phyloP scores from a whole-genome alignment of 2,329 filamentous ascomycete species.

The Apiospora kogelbergensis region DNA sequence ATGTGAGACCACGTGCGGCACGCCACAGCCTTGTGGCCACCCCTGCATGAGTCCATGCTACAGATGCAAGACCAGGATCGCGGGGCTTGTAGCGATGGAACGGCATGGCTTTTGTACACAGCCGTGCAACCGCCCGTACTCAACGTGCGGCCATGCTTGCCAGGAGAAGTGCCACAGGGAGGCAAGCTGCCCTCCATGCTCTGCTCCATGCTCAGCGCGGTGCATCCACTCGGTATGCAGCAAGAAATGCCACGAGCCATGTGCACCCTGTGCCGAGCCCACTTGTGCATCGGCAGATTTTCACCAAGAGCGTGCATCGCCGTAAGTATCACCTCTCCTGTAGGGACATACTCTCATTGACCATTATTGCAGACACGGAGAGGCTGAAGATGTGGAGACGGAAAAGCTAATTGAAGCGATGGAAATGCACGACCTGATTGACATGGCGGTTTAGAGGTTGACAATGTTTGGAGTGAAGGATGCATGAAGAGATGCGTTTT shows the following conservation, averaged over 20 bases:
- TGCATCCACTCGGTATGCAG: conserved; percentile 58
- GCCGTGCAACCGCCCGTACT: conserved; percentile 49
- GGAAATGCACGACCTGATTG: background rate
- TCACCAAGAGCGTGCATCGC: conserved; percentile 30
- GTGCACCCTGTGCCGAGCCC: conserved; percentile 57
- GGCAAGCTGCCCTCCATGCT: conserved; percentile 47
- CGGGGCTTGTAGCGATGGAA: conserved; percentile 24
- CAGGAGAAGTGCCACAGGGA: conserved; percentile 49
- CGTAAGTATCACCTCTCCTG: conserved; percentile 15
- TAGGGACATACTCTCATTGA: background rate
- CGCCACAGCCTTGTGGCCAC: conserved; percentile 57
- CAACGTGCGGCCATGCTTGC: conserved; percentile 59
- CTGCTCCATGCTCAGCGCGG: conserved; percentile 49
- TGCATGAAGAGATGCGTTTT: background rate
- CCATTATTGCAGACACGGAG: no score
- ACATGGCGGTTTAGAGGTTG: background rate
- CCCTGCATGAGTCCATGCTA: conserved; percentile 49
- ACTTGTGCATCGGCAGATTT: conserved; percentile 45
- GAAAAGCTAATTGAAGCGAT: no score
- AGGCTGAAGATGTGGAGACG: conserved; percentile 35
- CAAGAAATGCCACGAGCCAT: conserved; percentile 59
- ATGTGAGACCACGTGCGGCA: conserved; percentile 50
- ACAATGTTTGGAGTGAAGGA: background rate
- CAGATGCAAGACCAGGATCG: conserved; percentile 42
- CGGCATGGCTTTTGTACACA: conserved; percentile 50